Percentiles rank a stretch among this genome's conserved stretches.
These are phyloP conservation scores for Erythrobasidium yunnanense DNA, from an alignment of 768 basidiomycete genomes.

Conservation along the genomic window DNA sequence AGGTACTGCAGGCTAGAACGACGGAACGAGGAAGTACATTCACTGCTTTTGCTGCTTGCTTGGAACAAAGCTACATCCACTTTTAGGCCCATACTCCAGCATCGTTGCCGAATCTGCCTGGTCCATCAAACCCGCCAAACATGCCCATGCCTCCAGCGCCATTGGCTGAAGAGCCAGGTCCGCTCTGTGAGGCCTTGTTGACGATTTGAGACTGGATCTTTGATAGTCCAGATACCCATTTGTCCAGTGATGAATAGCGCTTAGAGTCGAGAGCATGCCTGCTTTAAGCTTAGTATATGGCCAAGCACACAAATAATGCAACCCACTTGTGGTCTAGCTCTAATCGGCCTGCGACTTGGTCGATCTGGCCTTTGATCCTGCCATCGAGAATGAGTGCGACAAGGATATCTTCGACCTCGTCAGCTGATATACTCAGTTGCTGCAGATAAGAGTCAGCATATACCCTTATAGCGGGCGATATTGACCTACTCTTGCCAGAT, in stretches of 20 bases:
- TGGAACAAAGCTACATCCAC: background rate
- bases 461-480: too few species aligned
- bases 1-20: too few species aligned
- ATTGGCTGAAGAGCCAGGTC: constrained; percentile 25
- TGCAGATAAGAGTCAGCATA: too few species aligned
- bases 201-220: constrained; percentile 65
- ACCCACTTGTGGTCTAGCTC: constrained; percentile 67
- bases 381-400: constrained; percentile 89
- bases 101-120: background rate
- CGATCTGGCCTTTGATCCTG: constrained; percentile 92
- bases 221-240: constrained; percentile 73
- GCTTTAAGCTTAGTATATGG: background rate
- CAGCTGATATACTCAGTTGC: constrained; percentile 89
- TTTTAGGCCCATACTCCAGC: background rate
- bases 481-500: constrained; percentile 68
- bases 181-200: constrained; percentile 47
- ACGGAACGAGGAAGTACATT: too few species aligned
- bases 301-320: too few species aligned
- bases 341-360: constrained; percentile 86
- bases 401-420: constrained; percentile 86
- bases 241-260: constrained; percentile 65
- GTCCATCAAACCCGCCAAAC: background rate
- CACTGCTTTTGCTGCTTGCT: background rate
- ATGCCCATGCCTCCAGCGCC: background rate
- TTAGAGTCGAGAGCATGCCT: constrained; percentile 81